Conservation (phyloP, 768 basidiomycete genomes). For the Pseudohyphozyma bogoriensis region DNA sequence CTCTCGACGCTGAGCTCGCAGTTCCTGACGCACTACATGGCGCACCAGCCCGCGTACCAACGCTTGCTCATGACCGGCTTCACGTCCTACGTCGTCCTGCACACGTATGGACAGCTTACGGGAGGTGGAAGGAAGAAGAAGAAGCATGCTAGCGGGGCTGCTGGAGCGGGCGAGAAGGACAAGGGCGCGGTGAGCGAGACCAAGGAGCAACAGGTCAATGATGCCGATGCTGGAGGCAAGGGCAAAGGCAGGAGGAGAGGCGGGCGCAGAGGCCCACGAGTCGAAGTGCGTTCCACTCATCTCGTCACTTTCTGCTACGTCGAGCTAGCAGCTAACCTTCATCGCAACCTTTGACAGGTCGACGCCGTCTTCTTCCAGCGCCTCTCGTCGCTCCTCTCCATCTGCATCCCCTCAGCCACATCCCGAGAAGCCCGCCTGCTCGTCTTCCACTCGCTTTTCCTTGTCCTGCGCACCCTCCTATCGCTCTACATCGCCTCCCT, state of each 20-base stretch:
- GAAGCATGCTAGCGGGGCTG: neutral
- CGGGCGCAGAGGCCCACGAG: neutral
- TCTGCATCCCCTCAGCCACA: constrained; percentile 74
- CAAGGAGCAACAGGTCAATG: no score
- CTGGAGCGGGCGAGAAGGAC: neutral
- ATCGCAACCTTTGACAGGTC: constrained; percentile 34
- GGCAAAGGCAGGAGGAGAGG: neutral
- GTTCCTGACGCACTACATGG: neutral
- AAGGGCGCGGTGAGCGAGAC: neutral
- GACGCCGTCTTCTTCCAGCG: constrained; percentile 83
- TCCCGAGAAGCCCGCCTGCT: constrained; percentile 83
- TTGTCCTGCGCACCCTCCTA: constrained; percentile 80
- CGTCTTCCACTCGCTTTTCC: constrained; percentile 74
- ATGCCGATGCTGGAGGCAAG: neutral
- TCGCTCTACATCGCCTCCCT: constrained; percentile 88
- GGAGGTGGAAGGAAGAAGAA: neutral
- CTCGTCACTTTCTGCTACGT: neutral
- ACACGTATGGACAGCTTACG: neutral
- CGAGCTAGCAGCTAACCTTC: neutral
- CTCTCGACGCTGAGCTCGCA: no score
- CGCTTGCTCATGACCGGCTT: neutral
- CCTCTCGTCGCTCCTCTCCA: constrained; percentile 62
- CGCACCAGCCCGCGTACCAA: constrained; percentile 1
- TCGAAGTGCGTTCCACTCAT: neutral
- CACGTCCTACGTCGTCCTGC: neutral